These are phyloP conservation scores for Lagerstroemia speciosa DNA, from an alignment of 345 rosid species.

Conservation along the genomic window DNA sequence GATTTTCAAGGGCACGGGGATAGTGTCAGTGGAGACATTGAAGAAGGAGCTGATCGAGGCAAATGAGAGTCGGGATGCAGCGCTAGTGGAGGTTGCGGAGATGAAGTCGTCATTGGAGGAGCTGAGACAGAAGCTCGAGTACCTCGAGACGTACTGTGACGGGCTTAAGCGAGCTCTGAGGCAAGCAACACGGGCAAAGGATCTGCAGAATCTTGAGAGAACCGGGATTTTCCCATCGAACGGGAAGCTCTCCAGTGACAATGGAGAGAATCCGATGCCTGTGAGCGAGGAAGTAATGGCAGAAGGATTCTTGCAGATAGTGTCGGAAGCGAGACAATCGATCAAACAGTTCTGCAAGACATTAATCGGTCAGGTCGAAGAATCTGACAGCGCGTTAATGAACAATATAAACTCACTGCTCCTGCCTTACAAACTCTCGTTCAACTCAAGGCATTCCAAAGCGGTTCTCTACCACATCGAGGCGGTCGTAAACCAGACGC, in stretches of 20 bases:
- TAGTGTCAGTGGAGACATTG: conserved; percentile 50
- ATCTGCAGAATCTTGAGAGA: conserved; percentile 20
- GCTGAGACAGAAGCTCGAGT: conserved; percentile 68
- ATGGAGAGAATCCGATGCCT: conserved; percentile 42
- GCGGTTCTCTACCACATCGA: conserved; percentile 69
- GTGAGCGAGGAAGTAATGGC: conserved; percentile 85
- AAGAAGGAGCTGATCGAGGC: conserved; percentile 76
- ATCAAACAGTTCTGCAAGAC: conserved; percentile 90
- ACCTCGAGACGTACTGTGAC: conserved; percentile 74
- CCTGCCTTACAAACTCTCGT: conserved; percentile 53
- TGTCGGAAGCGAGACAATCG: conserved; percentile 85
- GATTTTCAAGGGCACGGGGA: conserved; percentile 47
- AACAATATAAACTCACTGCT: conserved; percentile 57
- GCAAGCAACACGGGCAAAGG: conserved; percentile 46
- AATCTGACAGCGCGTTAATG: conserved; percentile 42
- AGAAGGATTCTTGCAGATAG: conserved; percentile 88
- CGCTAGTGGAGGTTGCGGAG: conserved; percentile 56
- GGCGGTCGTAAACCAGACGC: conserved; percentile 65
- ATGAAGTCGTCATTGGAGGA: conserved; percentile 74
- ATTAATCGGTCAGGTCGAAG: conserved; percentile 59
- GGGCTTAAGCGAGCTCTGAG: conserved; percentile 68
- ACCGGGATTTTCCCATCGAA: conserved; percentile 24
- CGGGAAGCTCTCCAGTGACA: conserved; percentile 29
- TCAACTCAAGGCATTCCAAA: conserved; percentile 56
- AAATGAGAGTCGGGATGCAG: conserved; percentile 63